Base-by-base conservation (phyloP, 2,329 filamentous ascomycete species). In the Claviceps maximensis region DNA sequence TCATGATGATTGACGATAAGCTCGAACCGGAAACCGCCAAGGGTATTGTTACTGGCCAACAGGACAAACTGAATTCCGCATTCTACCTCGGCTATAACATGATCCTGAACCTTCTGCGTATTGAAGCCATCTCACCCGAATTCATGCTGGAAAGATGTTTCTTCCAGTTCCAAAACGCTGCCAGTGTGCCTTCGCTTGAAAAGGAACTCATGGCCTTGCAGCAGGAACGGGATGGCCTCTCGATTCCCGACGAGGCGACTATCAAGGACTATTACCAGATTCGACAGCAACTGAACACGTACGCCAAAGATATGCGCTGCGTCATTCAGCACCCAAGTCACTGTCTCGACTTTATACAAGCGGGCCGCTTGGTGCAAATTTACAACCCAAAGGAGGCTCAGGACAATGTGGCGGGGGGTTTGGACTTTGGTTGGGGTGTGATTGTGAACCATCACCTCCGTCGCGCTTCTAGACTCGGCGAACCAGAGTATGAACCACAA, bases 51-150 rank as follows among this genome's bases (percentile, higher is more conserved):
- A 89, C 93, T 51, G 93, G 93, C 59, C 87, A 96, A 64, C 93
- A 98, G 68, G 94, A 98, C 68, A 89, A 90, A 60, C 82, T 98
- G 31, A 97, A 97, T 70, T 97, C 93, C 3, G 93, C 93, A 1
- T 98, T 98, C 71, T 88, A 98, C 66, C 78, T 98, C 17, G 90
- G 93, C 33, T 98, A 98, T 76, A 98, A 98, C 73, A 98, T 98
- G 93, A 88, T 98, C 64, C 76, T 98, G 54, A 98, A 98, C 65
- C 72, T 98, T 56, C 84, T 97, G 68, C 81, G 93, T 69, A 91
- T 98, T n/a, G 93, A 98, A 67, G 91, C 89, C n/a, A 95, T 98
- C 50, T 97, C 90, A 9, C 93, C 94, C 2, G 91, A 98, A 62
- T 97, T 88, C 64, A 98, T 98, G 93, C 75, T 98, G n/a, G 90